Percentiles rank a stretch among this genome's conserved stretches.
phyloP scores from a whole-genome alignment of 169 alveolate genomes.

The Toxoplasma gondii region DNA sequence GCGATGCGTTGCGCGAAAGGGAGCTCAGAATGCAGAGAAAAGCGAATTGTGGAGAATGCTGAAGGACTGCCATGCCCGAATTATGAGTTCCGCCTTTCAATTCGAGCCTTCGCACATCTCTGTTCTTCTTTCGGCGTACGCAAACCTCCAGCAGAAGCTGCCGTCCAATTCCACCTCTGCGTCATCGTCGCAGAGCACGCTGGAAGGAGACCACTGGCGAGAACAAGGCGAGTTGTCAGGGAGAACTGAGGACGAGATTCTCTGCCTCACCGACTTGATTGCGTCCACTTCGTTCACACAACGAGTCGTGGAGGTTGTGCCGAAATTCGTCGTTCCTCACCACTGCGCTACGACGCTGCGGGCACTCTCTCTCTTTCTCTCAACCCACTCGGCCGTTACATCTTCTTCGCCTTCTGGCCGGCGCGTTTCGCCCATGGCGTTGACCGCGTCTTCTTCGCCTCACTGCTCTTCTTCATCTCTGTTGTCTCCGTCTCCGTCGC shows the following conservation, averaged over 20 bases:
- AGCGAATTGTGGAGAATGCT: background rate
- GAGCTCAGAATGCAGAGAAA: background rate
- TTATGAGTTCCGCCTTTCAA: background rate
- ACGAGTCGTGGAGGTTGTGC: background rate
- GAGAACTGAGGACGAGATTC: background rate
- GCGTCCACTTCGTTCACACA: background rate
- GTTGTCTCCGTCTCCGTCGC: too few relatives aligned
- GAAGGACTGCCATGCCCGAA: background rate
- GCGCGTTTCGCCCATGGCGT: too few relatives aligned
- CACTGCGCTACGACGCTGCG: background rate
- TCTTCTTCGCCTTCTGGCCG: background rate
- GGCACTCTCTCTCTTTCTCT: background rate
- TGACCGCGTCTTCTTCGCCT: too few relatives aligned
- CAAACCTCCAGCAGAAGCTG: background rate
- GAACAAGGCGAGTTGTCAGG: background rate
- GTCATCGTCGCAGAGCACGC: background rate
- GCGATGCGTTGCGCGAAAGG: background rate
- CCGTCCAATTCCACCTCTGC: background rate
- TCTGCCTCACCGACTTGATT: background rate
- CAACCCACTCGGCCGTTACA: background rate
- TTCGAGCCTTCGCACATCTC: background rate
- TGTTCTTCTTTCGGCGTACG: background rate
- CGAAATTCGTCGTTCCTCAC: background rate
- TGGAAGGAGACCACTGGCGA: background rate
- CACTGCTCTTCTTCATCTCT: too few relatives aligned